Percentiles rank a stretch among this genome's conserved stretches.
Conservation (phyloP, 2,329 filamentous ascomycete species). For the Amauroascus verrucosus region DNA sequence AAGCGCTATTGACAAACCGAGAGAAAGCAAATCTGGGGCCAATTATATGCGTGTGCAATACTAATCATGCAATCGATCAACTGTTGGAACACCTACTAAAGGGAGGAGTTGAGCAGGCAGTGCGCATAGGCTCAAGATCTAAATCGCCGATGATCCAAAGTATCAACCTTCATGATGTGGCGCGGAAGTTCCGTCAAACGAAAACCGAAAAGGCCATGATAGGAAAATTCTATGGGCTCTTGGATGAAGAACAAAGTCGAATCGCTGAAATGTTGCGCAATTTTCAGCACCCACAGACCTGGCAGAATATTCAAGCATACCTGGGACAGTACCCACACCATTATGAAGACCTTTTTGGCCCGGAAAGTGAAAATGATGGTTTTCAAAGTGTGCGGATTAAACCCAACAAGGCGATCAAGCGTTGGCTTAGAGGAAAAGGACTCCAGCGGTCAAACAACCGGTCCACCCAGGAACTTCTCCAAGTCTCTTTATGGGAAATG, state of each 20-base stretch:
- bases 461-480: neutral
- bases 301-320: conserved; percentile 2
- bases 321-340: neutral
- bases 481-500: neutral
- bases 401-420: conserved; percentile 1
- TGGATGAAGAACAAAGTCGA: conserved; percentile 13
- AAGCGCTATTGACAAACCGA: conserved; percentile 30
- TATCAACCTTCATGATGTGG: conserved; percentile 40
- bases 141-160: conserved; percentile 44
- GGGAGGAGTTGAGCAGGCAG: conserved; percentile 45
- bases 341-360: conserved; percentile 1
- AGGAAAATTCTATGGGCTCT: conserved; percentile 14
- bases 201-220: conserved; percentile 21
- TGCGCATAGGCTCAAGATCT: conserved; percentile 52
- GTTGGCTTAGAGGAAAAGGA: conserved; percentile 3
- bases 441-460: neutral
- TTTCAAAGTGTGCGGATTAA: neutral
- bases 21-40: conserved; percentile 32
- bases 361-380: neutral
- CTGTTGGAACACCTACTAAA: conserved; percentile 55
- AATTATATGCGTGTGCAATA: conserved; percentile 48
- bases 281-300: neutral
- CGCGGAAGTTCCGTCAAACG: conserved; percentile 28
- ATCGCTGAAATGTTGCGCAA: neutral
- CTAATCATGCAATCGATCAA: conserved; percentile 57